Base-by-base conservation (phyloP, 78 protist genomes). In the Speleostelium caveatum region DNA sequence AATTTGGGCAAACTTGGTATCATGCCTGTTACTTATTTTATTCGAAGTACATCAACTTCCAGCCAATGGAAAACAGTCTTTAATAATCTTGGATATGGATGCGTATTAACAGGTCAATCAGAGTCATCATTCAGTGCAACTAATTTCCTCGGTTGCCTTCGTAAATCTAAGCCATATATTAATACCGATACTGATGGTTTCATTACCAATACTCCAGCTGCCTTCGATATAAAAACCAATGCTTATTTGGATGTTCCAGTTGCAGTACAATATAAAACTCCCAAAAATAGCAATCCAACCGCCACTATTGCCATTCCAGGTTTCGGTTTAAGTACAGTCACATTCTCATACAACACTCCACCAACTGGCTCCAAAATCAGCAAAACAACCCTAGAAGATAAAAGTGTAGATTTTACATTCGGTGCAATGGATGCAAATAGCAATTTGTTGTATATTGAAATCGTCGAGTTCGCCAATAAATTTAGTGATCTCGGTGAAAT, bases 341-440 rank as follows among this genome's bases (percentile, higher is more conserved):
- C 53, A 6, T 14, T 45, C 53, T 45, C 53, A 45, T 45, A 45
- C 53, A 45, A 45, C 10, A 6, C 6, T 45, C 53, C 53, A 45
- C 53, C 53, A 45, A n/a, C n/a, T n/a, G n/a, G 53, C 10, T 45
- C 53, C 53, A 45, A 6, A 45, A 45, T 10, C 53, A 45, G 53
- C 53, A 14, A 6, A 45, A 45, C 53, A 45, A 45, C 10, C n/a
- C 6, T 14, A 45, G 53, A 45, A 45, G 53, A 45, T 45, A 45
- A n/a, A 12, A 7, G 16, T 16, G 3, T n/a, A 67, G n/a, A n/a
- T n/a, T 87, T 87, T 26, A 51, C 58, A 19, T 69, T 75, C 41
- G 16, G 72, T 0, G 93, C 45, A 55, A 33, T 6, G n/a, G 93
- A 87, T 60, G n/a, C 73, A 1, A 86, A 87, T 69, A 55, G 49